Conservation (phyloP, 1,139 yeast species). For the Pichia kudriavzevii region DNA sequence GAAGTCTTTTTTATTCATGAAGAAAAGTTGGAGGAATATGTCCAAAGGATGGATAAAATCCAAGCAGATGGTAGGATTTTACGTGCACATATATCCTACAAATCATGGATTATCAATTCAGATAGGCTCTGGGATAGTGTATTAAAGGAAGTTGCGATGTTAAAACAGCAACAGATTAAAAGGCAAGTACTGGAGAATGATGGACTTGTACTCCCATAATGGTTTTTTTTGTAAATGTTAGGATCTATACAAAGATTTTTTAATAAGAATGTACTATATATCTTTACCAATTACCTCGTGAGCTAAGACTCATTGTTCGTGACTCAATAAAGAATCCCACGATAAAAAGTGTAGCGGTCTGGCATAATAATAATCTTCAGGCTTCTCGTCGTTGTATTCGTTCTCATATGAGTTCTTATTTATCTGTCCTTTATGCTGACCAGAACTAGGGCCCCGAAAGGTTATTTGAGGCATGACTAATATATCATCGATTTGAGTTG, state of each 20-base stretch:
- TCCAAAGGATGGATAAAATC: conserved; percentile 12
- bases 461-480: conserved; percentile 40
- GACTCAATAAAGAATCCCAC: conserved; percentile 16
- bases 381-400: conserved; percentile 23
- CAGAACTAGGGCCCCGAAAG: conserved; percentile 18
- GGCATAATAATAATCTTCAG: conserved; percentile 22
- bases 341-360: conserved; percentile 21
- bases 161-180: conserved; percentile 4
- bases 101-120: conserved; percentile 14
- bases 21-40: conserved; percentile 12
- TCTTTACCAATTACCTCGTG: no score
- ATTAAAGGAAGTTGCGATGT: conserved; percentile 11
- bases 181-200: not conserved
- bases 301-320: not conserved
- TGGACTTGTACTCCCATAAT: not conserved
- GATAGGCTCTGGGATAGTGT: conserved; percentile 13
- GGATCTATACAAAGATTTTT: no score
- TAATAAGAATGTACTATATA: no score
- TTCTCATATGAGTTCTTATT: conserved; percentile 12
- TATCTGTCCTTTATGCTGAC: conserved; percentile 12
- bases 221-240: not conserved
- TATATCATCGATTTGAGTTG: conserved; percentile 70
- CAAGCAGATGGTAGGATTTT: conserved; percentile 20
- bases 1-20: conserved; percentile 21
- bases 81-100: conserved; percentile 12